Base-by-base conservation (phyloP, 257 asterid species). In the Penstemon barbatus region DNA sequence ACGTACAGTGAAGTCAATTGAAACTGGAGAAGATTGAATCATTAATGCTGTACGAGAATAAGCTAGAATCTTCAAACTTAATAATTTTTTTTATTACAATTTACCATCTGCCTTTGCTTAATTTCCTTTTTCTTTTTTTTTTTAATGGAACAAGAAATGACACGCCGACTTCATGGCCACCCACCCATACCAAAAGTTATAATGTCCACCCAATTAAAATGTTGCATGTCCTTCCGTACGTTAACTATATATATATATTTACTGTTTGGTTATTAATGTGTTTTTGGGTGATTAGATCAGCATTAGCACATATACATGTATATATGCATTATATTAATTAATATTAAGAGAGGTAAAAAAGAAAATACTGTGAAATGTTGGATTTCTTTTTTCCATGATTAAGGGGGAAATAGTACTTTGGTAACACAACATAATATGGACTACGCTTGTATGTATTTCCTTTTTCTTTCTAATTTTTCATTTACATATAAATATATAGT, bases 131-230 rank as follows among this genome's bases (percentile, higher is more conserved):
- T 13, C 13, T 33, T 56, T 4, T 59, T 66, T 45, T 39, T 18
- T 18, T 44, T 15, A 67, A 62, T 49, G 66, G 75, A 69, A 8
- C 6, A 63, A 51, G 65, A 70, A 61, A 49, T 66, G 65, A 74
- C 69, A 44, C 42, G 57, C 50, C 46, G 61, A 39, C 18, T 25
- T 72, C 13, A 55, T 9, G 42, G 19, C 49, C 71, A 42, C 12
- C 65, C 18, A 13, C 54, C 18, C 54, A 10, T 3, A 49, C 19
- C 33, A 1, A 25, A 25, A 25, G 33, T 25, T 25, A 25, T 1
- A 25, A 25, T 25, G 33, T 25, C 2, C 33, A 25, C 33, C 33
- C 33, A 25, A 25, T 25, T 25, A 25, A 25, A 25, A 25, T 25
- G 33, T 25, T 25, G 33, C 33, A 25, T 25, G 33, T 25, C 33